Conservation (phyloP, 352 stramenopile species). For the Globisporangium radiosum region DNA sequence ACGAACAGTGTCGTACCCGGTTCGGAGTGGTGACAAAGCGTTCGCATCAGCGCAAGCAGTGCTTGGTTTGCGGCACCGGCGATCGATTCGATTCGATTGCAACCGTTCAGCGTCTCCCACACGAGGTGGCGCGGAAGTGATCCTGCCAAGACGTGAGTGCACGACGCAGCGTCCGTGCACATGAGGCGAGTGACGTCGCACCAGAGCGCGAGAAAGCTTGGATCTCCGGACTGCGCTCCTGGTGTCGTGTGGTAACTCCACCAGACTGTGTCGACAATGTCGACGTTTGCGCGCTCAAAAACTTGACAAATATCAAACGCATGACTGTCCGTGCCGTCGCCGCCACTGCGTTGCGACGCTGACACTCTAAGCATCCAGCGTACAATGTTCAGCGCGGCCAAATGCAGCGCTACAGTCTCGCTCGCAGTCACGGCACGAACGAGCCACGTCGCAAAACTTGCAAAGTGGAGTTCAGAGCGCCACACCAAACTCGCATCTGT, state of each 20-base stretch:
- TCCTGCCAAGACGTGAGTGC: background rate
- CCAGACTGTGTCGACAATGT: slow-evolving; percentile 11
- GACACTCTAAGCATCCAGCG: background rate
- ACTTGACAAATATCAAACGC: background rate
- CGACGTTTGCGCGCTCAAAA: background rate
- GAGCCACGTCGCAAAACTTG: background rate
- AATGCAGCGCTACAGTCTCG: background rate
- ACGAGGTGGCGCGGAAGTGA: slow-evolving; percentile 3
- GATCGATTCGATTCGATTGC: background rate
- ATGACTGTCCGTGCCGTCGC: background rate
- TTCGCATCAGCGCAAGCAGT: slow-evolving; percentile 3
- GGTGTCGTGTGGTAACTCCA: slow-evolving; percentile 4
- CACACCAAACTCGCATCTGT: background rate
- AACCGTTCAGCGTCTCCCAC: background rate
- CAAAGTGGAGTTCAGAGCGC: background rate
- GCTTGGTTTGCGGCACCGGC: background rate
- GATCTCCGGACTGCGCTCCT: background rate
- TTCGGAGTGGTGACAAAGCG: background rate
- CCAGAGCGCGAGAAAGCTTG: slow-evolving; percentile 6
- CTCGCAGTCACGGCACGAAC: background rate
- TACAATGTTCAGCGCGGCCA: background rate
- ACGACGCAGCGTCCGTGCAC: background rate
- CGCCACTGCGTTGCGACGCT: too few species aligned
- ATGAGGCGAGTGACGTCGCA: slow-evolving; percentile 5
- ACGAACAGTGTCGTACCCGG: background rate